Percentiles rank a stretch among this genome's conserved stretches.
Evolutionary conservation across 1,139 yeast species (phyloP).

Genomic region (Chernovozyma aurita): DNA sequence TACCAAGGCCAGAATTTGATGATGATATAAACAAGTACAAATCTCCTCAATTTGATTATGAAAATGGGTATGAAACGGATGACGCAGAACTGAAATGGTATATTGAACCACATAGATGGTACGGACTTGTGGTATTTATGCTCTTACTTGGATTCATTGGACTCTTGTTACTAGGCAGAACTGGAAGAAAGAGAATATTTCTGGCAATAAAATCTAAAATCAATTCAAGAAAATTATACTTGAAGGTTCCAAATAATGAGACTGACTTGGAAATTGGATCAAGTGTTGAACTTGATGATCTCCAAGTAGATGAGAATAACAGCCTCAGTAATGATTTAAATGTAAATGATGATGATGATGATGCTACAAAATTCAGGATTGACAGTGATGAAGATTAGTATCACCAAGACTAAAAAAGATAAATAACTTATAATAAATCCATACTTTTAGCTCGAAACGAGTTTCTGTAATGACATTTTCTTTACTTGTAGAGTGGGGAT

Average conservation of each 20-base stretch:
- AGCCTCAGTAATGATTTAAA: too few relatives aligned
- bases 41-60: conserved; percentile 24
- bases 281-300: conserved; percentile 2
- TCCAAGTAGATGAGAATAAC: too few relatives aligned
- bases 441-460: neutral
- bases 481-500: conserved; percentile 3
- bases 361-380: conserved; percentile 3
- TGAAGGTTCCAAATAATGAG: neutral
- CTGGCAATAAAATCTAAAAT: neutral
- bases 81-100: conserved; percentile 34
- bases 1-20: conserved; percentile 41
- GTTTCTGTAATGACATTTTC: conserved; percentile 1
- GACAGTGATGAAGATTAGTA: conserved; percentile 3
- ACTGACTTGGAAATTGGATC: conserved; percentile 2
- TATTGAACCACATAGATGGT: conserved; percentile 49
- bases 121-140: conserved; percentile 50
- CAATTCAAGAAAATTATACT: neutral
- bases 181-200: conserved; percentile 12
- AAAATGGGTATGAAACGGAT: conserved; percentile 23
- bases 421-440: too few relatives aligned
- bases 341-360: neutral
- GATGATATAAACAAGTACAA: conserved; percentile 16
- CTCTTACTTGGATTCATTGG: conserved; percentile 36
- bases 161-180: conserved; percentile 46
- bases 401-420: neutral